Evolutionary conservation across 2,329 filamentous ascomycete genomes (phyloP).

Genomic region (Penicillium sp.): DNA sequence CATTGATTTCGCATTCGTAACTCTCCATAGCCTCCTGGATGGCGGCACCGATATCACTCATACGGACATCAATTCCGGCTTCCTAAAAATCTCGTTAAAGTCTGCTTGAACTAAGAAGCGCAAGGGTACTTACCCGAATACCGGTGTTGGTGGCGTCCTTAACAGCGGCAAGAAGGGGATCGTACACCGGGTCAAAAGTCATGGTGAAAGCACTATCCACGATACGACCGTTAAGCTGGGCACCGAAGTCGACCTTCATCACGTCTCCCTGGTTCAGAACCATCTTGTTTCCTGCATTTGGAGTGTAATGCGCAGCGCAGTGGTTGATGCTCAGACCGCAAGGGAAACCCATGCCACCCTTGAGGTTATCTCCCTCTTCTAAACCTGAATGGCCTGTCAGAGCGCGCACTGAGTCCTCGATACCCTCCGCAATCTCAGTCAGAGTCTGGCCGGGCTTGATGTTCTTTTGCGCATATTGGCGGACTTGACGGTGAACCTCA

Average conservation of each 20-base stretch:
- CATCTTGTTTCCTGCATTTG: slow-evolving; percentile 82
- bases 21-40: slow-evolving; percentile 94
- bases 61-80: slow-evolving; percentile 86
- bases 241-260: slow-evolving; percentile 72
- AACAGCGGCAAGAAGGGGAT: slow-evolving; percentile 65
- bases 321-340: slow-evolving; percentile 81
- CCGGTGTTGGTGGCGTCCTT: slow-evolving; percentile 72
- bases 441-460: slow-evolving; percentile 79
- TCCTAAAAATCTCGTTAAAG: slow-evolving; percentile 52
- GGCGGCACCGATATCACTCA: slow-evolving; percentile 77
- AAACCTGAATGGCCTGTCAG: slow-evolving; percentile 74
- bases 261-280: slow-evolving; percentile 65
- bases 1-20: slow-evolving; percentile 82
- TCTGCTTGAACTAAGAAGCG: not conserved
- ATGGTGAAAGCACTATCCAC: slow-evolving; percentile 71
- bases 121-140: slow-evolving; percentile 55
- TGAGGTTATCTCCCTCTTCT: slow-evolving; percentile 73
- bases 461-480: slow-evolving; percentile 75
- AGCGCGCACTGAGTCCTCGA: slow-evolving; percentile 76
- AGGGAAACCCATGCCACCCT: slow-evolving; percentile 82
- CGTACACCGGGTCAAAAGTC: slow-evolving; percentile 66
- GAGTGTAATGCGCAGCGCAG: slow-evolving; percentile 82
- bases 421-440: slow-evolving; percentile 81
- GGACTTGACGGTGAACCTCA: slow-evolving; percentile 86
- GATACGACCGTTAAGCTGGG: slow-evolving; percentile 69